Percentiles rank a stretch among this genome's conserved stretches.
These are phyloP conservation scores for Yamagishiella unicocca DNA, from an alignment of 139 green algal genomes.

Conservation along the genomic window DNA sequence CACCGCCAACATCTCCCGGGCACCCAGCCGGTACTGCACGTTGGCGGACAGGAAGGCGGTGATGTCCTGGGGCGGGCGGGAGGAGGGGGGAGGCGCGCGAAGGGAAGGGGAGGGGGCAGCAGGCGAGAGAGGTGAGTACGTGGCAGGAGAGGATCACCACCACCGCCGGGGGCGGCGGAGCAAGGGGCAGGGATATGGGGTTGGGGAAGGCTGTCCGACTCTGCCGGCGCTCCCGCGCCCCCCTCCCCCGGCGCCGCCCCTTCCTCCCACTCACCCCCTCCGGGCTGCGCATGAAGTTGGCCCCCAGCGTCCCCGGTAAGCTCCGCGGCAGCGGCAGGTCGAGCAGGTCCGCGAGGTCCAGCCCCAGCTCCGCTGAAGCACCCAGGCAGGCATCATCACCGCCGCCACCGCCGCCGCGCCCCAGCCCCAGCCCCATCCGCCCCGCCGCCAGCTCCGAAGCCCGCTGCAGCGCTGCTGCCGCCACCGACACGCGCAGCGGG, in stretches of 20 bases:
- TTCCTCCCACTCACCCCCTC: conserved; percentile 14
- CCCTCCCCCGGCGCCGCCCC: background rate
- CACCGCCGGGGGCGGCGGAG: too few species aligned
- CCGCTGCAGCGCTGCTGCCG: conserved; percentile 1
- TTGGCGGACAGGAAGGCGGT: background rate
- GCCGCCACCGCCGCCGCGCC: background rate
- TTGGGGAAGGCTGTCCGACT: too few species aligned
- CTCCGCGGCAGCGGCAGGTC: conserved; percentile 10
- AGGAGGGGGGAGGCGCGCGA: background rate
- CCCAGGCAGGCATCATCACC: background rate
- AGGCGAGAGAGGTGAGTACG: too few species aligned
- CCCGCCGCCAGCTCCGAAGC: conserved; percentile 1
- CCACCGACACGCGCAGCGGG: background rate
- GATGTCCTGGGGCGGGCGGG: background rate
- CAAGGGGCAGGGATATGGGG: too few species aligned
- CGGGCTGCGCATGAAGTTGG: background rate
- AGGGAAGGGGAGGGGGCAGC: too few species aligned
- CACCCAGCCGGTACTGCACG: conserved; percentile 40
- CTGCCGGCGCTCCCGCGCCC: too few species aligned
- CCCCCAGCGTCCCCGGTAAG: background rate
- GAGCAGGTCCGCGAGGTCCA: background rate
- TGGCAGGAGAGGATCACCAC: too few species aligned
- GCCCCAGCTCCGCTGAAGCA: background rate
- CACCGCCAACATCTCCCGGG: conserved; percentile 10
- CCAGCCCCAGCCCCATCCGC: background rate